Evolutionary conservation across 2,329 filamentous ascomycete species (phyloP).

Genomic region (Elsinoe arachidis): DNA sequence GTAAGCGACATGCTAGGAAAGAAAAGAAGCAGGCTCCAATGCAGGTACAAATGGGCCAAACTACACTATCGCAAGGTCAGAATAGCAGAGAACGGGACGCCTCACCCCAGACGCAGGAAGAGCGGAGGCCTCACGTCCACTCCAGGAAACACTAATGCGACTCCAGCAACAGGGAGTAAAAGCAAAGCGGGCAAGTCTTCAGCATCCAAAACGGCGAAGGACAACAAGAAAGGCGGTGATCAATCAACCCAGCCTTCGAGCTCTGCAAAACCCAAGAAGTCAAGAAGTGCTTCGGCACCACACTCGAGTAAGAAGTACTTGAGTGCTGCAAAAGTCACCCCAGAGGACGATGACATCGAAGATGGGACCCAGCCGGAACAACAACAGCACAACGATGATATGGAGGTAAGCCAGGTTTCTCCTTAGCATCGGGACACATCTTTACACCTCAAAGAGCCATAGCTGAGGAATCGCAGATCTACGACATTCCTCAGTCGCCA

Average conservation of each 20-base stretch:
- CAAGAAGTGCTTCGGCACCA: neutral
- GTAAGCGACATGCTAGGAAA: conserved; percentile 55
- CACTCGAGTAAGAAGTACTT: conserved; percentile 5
- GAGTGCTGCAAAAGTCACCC: neutral
- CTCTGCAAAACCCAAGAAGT: neutral
- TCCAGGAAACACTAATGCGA: neutral
- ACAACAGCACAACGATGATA: neutral
- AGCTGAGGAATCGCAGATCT: conserved; percentile 5
- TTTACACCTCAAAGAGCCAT: conserved; percentile 7
- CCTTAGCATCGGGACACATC: neutral
- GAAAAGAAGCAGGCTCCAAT: conserved; percentile 58
- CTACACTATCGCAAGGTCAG: conserved; percentile 31
- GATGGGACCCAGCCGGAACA: neutral
- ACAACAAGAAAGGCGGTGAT: neutral
- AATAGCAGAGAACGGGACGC: neutral
- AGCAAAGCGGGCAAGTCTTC: neutral
- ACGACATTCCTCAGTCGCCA: conserved; percentile 6
- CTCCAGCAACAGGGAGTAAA: too few relatives aligned
- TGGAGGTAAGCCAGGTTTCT: conserved; percentile 4
- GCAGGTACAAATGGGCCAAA: conserved; percentile 57
- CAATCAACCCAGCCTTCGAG: neutral
- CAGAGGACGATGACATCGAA: conserved; percentile 2
- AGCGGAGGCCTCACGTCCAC: neutral
- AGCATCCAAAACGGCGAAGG: neutral
- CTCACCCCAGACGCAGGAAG: conserved; percentile 3